Conservation (phyloP, 208 protist genomes). For the Herpetomonas samuelpessoai region DNA sequence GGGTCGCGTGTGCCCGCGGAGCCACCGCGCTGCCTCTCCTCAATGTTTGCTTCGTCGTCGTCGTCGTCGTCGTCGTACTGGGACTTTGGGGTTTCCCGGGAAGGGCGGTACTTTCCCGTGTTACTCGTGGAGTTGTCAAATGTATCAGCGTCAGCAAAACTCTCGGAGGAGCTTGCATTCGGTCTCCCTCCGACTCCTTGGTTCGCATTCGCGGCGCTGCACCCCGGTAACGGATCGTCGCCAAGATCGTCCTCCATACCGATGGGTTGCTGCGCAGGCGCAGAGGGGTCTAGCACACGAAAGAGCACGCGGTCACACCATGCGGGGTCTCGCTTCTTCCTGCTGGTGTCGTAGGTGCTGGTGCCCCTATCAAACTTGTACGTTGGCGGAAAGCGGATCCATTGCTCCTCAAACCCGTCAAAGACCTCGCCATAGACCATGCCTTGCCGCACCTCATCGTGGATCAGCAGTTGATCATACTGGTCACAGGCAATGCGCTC, state of each 20-base stretch:
- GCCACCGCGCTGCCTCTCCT: too few relatives aligned
- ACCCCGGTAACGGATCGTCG: too few relatives aligned
- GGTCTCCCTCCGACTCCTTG: too few relatives aligned
- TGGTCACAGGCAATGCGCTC: constrained; percentile 24
- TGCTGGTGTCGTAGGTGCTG: constrained; percentile 77
- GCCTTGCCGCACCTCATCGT: constrained; percentile 80
- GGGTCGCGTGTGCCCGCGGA: too few relatives aligned
- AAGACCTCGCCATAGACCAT: constrained; percentile 77
- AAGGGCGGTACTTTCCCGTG: neutral
- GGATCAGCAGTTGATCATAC: constrained; percentile 57
- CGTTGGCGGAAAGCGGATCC: constrained; percentile 88
- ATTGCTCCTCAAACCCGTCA: constrained; percentile 86
- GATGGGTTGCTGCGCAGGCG: neutral
- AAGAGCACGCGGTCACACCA: constrained; percentile 92
- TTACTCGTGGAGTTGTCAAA: neutral
- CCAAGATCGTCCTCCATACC: too few relatives aligned
- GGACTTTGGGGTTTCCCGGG: neutral
- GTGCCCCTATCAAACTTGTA: constrained; percentile 88
- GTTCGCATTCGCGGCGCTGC: too few relatives aligned
- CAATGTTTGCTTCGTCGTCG: neutral
- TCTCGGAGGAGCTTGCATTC: too few relatives aligned
- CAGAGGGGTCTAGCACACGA: constrained; percentile 28
- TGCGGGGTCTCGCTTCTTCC: constrained; percentile 77
- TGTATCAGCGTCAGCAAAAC: too few relatives aligned
- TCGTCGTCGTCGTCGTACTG: neutral